Conservation (phyloP, 2,329 filamentous ascomycete species). For the Penicillium sp. region DNA sequence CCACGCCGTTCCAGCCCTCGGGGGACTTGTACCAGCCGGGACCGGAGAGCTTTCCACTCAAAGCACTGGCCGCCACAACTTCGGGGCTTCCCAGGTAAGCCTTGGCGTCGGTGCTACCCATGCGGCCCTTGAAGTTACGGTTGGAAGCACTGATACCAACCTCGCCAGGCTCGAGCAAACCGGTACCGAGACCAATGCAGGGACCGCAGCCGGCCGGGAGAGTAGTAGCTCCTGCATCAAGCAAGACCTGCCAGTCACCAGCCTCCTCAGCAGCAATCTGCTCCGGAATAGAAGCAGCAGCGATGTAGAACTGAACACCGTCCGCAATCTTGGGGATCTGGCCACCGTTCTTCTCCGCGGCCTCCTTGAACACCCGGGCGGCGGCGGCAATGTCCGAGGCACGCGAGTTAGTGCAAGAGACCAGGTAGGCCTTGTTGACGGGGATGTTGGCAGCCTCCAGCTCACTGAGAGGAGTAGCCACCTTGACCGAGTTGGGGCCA, state of each 20-base stretch:
- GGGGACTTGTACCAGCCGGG: slow-evolving; percentile 75
- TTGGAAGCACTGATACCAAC: slow-evolving; percentile 80
- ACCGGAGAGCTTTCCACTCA: slow-evolving; percentile 54
- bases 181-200: slow-evolving; percentile 79
- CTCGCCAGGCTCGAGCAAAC: slow-evolving; percentile 78
- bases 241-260: slow-evolving; percentile 78
- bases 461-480: slow-evolving; percentile 70
- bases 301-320: slow-evolving; percentile 81
- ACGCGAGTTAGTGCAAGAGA: slow-evolving; percentile 85
- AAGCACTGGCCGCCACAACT: slow-evolving; percentile 83
- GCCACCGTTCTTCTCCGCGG: slow-evolving; percentile 57
- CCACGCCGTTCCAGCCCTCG: slow-evolving; percentile 57
- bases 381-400: slow-evolving; percentile 76
- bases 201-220: slow-evolving; percentile 73
- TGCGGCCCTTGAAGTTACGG: slow-evolving; percentile 86
- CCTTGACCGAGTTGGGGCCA: slow-evolving; percentile 86
- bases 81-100: slow-evolving; percentile 87
- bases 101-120: slow-evolving; percentile 74
- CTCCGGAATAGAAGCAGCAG: slow-evolving; percentile 75
- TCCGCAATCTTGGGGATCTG: slow-evolving; percentile 65
- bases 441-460: slow-evolving; percentile 70
- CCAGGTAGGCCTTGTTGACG: slow-evolving; percentile 78
- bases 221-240: slow-evolving; percentile 71
- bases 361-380: slow-evolving; percentile 78
- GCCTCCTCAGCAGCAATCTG: slow-evolving; percentile 71